These are phyloP conservation scores for Oehlia diaphana DNA, from an alignment of 192 early-diverging fungal genomes.

Conservation along the genomic window DNA sequence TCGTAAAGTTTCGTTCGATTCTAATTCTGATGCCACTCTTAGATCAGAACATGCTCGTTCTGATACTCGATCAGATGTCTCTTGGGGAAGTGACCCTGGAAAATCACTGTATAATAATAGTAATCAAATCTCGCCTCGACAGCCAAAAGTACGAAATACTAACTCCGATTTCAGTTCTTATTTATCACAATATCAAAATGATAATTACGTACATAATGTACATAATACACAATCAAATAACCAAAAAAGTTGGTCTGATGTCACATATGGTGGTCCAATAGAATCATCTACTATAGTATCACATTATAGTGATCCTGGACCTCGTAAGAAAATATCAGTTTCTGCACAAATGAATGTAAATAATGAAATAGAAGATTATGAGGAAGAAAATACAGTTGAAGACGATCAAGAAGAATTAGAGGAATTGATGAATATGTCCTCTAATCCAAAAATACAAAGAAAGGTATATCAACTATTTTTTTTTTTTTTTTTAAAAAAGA, in stretches of 20 bases:
- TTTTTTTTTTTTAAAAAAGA: neutral
- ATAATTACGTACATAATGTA: neutral
- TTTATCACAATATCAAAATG: neutral
- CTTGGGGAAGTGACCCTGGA: constrained; percentile 14
- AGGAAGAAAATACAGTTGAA: neutral
- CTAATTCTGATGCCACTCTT: neutral
- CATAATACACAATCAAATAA: neutral
- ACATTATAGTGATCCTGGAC: constrained; percentile 22
- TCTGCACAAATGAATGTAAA: constrained; percentile 3
- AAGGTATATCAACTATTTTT: neutral
- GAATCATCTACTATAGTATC: constrained; percentile 13
- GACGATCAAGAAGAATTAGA: neutral
- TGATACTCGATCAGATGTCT: constrained; percentile 3
- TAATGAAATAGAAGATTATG: neutral
- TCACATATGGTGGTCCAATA: constrained; percentile 2
- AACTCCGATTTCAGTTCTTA: neutral
- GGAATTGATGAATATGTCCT: neutral
- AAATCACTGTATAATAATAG: neutral
- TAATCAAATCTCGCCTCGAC: neutral
- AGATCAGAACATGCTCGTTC: neutral
- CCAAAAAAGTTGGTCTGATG: constrained; percentile 22
- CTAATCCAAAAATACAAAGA: constrained; percentile 15
- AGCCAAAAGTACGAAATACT: neutral
- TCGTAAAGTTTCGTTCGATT: constrained; percentile 1
- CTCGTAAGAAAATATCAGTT: neutral